These are phyloP conservation scores for Millerago galiae DNA, from an alignment of 805 yeast species.

Conservation along the genomic window DNA sequence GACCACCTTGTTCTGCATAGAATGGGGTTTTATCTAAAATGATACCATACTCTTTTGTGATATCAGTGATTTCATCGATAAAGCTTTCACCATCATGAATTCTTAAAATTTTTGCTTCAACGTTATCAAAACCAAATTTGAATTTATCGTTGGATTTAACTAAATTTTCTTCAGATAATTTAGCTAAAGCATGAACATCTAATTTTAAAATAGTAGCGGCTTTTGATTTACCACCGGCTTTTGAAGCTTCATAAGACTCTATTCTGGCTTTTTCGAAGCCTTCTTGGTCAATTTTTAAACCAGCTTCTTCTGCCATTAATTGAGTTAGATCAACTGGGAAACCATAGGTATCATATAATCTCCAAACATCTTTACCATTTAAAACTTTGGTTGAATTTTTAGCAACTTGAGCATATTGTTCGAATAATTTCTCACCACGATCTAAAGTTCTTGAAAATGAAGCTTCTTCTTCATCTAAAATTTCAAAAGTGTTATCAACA, in stretches of 20 bases:
- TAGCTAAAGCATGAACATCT: slow-evolving; percentile 85
- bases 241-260: slow-evolving; percentile 91
- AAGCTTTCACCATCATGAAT: slow-evolving; percentile 64
- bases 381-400: slow-evolving; percentile 66
- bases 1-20: slow-evolving; percentile 99
- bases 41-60: slow-evolving; percentile 63
- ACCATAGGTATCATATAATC: slow-evolving; percentile 96
- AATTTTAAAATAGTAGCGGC: slow-evolving; percentile 64
- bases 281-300: slow-evolving; percentile 82
- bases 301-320: slow-evolving; percentile 98
- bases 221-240: slow-evolving; percentile 66
- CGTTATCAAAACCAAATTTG: slow-evolving; percentile 70
- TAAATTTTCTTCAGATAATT: slow-evolving; percentile 53
- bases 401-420: slow-evolving; percentile 84
- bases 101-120: slow-evolving; percentile 63
- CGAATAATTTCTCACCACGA: slow-evolving; percentile 95
- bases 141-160: slow-evolving; percentile 78
- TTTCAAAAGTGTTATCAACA: slow-evolving; percentile 73
- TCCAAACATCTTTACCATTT: slow-evolving; percentile 95
- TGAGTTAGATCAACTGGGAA: slow-evolving; percentile 98
- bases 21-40: slow-evolving; percentile 86
- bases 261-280: slow-evolving; percentile 89
- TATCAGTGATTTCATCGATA: slow-evolving; percentile 40
- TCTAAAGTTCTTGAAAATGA: slow-evolving; percentile 94
- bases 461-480: slow-evolving; percentile 91